Conservation (phyloP, 495 filamentous ascomycete species). For the Durotheca rogersii region DNA sequence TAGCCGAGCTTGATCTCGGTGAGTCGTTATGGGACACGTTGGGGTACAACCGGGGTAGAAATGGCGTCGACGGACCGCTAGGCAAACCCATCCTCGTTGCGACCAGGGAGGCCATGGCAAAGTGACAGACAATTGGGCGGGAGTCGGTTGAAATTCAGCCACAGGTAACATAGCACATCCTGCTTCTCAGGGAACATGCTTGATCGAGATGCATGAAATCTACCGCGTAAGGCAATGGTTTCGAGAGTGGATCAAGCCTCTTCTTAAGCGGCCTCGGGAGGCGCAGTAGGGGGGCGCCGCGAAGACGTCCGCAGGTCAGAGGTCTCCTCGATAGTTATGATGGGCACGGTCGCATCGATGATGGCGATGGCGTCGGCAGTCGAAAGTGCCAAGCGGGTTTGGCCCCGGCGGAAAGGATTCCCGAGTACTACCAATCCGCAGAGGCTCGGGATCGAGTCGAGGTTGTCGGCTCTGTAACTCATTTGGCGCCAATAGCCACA, state of each 20-base stretch:
- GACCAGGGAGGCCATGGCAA: constrained; percentile 1
- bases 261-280: no score
- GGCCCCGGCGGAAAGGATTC: constrained; percentile 1
- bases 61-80: constrained; percentile 13
- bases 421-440: background rate
- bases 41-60: constrained; percentile 3
- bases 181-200: constrained; percentile 14
- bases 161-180: constrained; percentile 5
- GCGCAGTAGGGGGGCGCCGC: no score
- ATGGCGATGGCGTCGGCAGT: no score
- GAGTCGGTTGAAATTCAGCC: constrained; percentile 19
- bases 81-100: constrained; percentile 5
- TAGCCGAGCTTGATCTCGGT: constrained; percentile 5
- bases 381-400: no score
- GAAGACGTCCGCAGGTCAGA: no score
- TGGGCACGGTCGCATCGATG: no score
- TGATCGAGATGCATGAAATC: constrained; percentile 12
- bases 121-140: constrained; percentile 6
- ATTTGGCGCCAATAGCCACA: background rate
- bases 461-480: background rate
- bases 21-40: constrained; percentile 3
- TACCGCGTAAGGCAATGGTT: background rate
- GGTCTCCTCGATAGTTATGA: no score
- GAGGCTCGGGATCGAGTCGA: background rate
- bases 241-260: background rate